A percentile compares a stretch with the other conserved stretches of the same genome.
Conservation (phyloP, 2,329 filamentous ascomycete genomes). For the Cladophialophora exuberans region DNA sequence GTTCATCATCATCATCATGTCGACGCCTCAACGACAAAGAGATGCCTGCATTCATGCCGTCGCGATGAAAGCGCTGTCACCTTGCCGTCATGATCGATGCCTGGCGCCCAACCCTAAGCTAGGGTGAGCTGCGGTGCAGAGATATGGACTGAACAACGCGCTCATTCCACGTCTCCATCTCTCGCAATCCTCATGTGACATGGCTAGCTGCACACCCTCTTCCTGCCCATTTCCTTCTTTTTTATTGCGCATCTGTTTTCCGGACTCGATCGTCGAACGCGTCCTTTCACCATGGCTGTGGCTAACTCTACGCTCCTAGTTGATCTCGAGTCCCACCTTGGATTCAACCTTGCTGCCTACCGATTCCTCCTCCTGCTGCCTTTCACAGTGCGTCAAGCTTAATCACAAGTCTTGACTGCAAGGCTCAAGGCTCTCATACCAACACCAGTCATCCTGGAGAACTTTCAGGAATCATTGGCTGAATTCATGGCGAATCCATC, state of each 20-base stretch:
- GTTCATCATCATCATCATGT: slow-evolving; percentile 9
- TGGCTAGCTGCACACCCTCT: slow-evolving; percentile 24
- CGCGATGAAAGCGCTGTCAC: background rate
- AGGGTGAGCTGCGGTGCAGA: background rate
- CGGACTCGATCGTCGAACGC: background rate
- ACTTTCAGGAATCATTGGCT: background rate
- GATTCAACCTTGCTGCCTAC: slow-evolving; percentile 25
- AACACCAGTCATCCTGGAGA: background rate
- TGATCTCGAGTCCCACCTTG: slow-evolving; percentile 7
- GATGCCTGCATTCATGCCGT: background rate
- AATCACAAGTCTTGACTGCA: slow-evolving; percentile 18
- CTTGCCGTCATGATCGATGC: background rate
- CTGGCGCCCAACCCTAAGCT: background rate
- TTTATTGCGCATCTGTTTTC: slow-evolving; percentile 2
- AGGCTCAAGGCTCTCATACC: slow-evolving; percentile 3
- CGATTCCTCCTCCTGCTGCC: slow-evolving; percentile 31
- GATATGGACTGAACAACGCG: background rate
- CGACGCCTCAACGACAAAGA: background rate
- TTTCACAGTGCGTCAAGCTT: background rate
- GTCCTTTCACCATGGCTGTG: slow-evolving; percentile 22
- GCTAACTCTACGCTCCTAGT: slow-evolving; percentile 17
- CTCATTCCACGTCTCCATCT: slow-evolving; percentile 6
- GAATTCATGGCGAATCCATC: slow-evolving; percentile 16
- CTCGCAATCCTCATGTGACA: slow-evolving; percentile 28
- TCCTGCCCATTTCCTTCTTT: slow-evolving; percentile 1